Evolutionary conservation across 106 monocot genomes (phyloP), one percentile per base, ranked within the genome.

Genomic region (Phalaenopsis equestris): DNA sequence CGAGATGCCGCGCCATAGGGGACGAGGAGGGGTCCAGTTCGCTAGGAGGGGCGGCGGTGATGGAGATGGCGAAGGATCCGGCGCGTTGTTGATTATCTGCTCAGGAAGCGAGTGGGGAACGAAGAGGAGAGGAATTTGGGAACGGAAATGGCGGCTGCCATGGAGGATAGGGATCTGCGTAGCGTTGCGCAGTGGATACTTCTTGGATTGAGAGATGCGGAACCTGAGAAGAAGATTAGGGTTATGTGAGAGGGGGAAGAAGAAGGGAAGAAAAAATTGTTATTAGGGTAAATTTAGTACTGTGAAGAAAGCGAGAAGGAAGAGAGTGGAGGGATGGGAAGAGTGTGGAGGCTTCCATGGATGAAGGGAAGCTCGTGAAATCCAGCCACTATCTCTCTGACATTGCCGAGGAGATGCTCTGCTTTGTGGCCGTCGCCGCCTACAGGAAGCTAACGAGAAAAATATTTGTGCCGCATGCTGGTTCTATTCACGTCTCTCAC

Each of bases 1-100:
- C 3, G 92, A 84, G 43, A 97, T 89, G 8, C 86, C 89, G 72
- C 97, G 89, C 89, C 90, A 94, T 6, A 94, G 82, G 8, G 88
- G 67, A 30, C 80, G 76, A 2, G 92, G 92, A n/a, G 92, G 92
- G 42, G 80, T 46, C 89, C 89, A 92, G 15, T 41, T 12, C 17
- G 73, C 21, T 55, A 89, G 76, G 11, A 86, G 56, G 18, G 80
- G 19, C 10, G 15, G 24, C 14, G 79, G 75, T 0, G 70, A 38
- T 14, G 56, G 81, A 48, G 49, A 4, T 16, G 42, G 76, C 18
- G 1, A 68, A 15, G 57, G 83, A 48, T 15, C 48, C 72, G 78
- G 84, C 10, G 83, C 75, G 77, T 86, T 86, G 79, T 85, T 83
- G 75, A 56, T 78, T 76, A 72, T 76, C 45, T 67, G 18, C 4